Evolutionary conservation across 257 asterid genomes (phyloP).

Genomic region (Gynochthodes officinalis): DNA sequence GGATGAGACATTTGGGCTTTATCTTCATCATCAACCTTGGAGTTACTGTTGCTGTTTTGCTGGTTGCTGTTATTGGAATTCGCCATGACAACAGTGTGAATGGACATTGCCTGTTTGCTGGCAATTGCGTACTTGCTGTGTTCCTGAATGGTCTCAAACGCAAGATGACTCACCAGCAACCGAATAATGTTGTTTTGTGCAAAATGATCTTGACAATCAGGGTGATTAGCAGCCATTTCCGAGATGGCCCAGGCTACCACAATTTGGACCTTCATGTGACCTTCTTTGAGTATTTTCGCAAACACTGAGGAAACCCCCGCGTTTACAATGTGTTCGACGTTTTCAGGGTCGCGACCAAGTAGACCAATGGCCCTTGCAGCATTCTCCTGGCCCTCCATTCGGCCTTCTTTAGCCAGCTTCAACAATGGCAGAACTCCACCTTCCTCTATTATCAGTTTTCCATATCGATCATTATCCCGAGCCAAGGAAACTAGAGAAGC

Average conservation of each 20-base stretch:
- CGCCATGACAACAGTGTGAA: slow-evolving; percentile 60
- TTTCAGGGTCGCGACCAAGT: slow-evolving; percentile 70
- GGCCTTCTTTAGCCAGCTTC: slow-evolving; percentile 66
- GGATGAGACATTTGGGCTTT: slow-evolving; percentile 23
- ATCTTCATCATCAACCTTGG: background rate
- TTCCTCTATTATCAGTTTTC: slow-evolving; percentile 71
- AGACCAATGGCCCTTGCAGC: slow-evolving; percentile 73
- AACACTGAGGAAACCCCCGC: slow-evolving; percentile 74
- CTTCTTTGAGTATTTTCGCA: slow-evolving; percentile 77
- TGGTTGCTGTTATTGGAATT: slow-evolving; percentile 23
- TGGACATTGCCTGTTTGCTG: slow-evolving; percentile 40
- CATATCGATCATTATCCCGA: slow-evolving; percentile 70
- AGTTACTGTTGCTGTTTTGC: background rate
- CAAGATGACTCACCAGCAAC: slow-evolving; percentile 68
- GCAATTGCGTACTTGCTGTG: slow-evolving; percentile 66
- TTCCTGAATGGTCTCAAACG: slow-evolving; percentile 78
- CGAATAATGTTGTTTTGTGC: slow-evolving; percentile 69
- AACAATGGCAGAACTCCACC: slow-evolving; percentile 70
- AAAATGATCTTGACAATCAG: slow-evolving; percentile 72
- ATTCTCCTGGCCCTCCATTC: slow-evolving; percentile 67
- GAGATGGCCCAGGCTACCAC: slow-evolving; percentile 84
- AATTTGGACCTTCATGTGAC: slow-evolving; percentile 73
- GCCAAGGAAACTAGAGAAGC: slow-evolving; percentile 66
- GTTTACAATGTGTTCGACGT: slow-evolving; percentile 67
- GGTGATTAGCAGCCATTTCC: slow-evolving; percentile 65